Evolutionary conservation across 2,329 filamentous ascomycete genomes (phyloP).

Genomic region (Sarocladium brachiariae): DNA sequence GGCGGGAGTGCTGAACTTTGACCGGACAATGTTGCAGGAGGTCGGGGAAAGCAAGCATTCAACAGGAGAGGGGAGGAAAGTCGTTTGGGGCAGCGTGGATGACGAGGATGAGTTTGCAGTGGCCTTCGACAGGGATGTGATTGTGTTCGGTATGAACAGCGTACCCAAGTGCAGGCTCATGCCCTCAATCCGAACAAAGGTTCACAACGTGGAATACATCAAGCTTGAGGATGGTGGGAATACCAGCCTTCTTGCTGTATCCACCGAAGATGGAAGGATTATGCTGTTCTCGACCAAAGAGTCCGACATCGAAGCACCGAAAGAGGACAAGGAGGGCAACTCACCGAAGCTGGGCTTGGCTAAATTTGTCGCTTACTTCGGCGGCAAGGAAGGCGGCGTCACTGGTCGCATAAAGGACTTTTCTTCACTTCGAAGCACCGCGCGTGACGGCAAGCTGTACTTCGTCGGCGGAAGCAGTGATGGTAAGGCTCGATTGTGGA

Average conservation of each 20-base stretch:
- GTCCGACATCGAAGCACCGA: slow-evolving; percentile 33
- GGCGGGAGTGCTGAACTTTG: slow-evolving; percentile 85
- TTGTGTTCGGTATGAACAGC: slow-evolving; percentile 85
- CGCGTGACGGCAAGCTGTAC: slow-evolving; percentile 36
- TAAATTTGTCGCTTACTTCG: slow-evolving; percentile 67
- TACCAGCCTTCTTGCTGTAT: slow-evolving; percentile 59
- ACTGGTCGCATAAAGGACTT: slow-evolving; percentile 83
- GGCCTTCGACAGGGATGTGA: slow-evolving; percentile 75
- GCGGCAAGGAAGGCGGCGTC: slow-evolving; percentile 63
- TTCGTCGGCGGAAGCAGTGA: slow-evolving; percentile 77
- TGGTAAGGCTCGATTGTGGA: slow-evolving; percentile 76
- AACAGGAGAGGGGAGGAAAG: slow-evolving; percentile 73
- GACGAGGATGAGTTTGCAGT: slow-evolving; percentile 79
- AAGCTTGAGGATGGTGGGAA: slow-evolving; percentile 32
- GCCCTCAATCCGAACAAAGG: slow-evolving; percentile 59
- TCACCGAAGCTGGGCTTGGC: slow-evolving; percentile 44
- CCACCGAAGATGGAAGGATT: slow-evolving; percentile 85
- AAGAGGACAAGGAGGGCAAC: slow-evolving; percentile 30
- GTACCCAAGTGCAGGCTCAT: slow-evolving; percentile 69
- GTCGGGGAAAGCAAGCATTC: slow-evolving; percentile 71
- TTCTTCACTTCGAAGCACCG: slow-evolving; percentile 47
- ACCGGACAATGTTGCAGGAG: slow-evolving; percentile 61
- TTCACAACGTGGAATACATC: slow-evolving; percentile 77
- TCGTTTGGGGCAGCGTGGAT: slow-evolving; percentile 70
- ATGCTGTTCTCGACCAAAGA: slow-evolving; percentile 70